These are phyloP conservation scores for Marsdenia floribunda DNA, from an alignment of 257 asterid species.

Conservation along the genomic window DNA sequence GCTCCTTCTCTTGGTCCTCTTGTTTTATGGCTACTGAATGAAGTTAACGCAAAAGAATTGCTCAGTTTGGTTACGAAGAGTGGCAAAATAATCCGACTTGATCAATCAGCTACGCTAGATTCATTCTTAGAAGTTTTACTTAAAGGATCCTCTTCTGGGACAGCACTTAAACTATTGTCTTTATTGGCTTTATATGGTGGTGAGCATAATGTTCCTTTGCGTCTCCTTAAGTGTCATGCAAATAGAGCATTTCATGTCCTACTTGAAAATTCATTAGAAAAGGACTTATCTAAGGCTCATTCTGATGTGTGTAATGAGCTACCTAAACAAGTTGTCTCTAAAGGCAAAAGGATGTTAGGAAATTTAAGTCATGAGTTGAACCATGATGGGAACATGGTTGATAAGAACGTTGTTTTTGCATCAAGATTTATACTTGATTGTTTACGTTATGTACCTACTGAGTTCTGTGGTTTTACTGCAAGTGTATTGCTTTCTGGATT, in stretches of 20 bases:
- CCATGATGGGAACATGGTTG: slow-evolving; percentile 25
- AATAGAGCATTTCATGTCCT: slow-evolving; percentile 63
- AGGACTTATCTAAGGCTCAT: slow-evolving; percentile 26
- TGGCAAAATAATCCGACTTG: slow-evolving; percentile 76
- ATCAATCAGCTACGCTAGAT: slow-evolving; percentile 68
- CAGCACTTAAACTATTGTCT: slow-evolving; percentile 73
- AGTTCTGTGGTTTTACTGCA: slow-evolving; percentile 77
- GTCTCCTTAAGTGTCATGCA: slow-evolving; percentile 76
- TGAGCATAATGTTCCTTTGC: slow-evolving; percentile 54
- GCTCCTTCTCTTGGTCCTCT: slow-evolving; percentile 92
- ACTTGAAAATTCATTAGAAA: slow-evolving; percentile 36
- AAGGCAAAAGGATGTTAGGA: slow-evolving; percentile 17
- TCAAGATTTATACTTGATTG: slow-evolving; percentile 77
- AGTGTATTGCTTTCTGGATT: slow-evolving; percentile 74
- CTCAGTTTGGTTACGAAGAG: slow-evolving; percentile 70
- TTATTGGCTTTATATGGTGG: slow-evolving; percentile 80
- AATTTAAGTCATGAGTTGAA: slow-evolving; percentile 24
- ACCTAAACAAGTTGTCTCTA: slow-evolving; percentile 23
- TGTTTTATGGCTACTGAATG: slow-evolving; percentile 78
- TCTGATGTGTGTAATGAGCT: slow-evolving; percentile 22
- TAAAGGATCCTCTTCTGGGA: slow-evolving; percentile 62
- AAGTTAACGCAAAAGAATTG: slow-evolving; percentile 61
- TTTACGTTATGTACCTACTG: slow-evolving; percentile 74
- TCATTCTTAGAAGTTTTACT: slow-evolving; percentile 59
- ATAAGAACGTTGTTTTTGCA: slow-evolving; percentile 31